Evolutionary conservation across 495 filamentous ascomycete species (phyloP).

Genomic region (Trichoderma reesei): DNA sequence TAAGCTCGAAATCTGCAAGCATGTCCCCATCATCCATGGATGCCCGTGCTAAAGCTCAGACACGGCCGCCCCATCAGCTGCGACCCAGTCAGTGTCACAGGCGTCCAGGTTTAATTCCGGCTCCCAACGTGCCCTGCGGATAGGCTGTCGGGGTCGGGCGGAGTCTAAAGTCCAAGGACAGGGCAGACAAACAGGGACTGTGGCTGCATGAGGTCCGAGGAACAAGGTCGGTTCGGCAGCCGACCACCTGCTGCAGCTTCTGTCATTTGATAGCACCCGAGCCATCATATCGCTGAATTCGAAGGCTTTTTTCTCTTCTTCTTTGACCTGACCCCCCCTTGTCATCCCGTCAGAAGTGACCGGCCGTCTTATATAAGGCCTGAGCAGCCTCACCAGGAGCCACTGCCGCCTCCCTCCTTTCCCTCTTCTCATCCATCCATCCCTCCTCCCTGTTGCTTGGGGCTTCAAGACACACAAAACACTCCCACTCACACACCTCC

Average conservation of each 20-base stretch:
- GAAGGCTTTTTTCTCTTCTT: background rate
- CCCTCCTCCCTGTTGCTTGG: background rate
- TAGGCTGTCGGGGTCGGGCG: constrained; percentile 5
- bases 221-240: background rate
- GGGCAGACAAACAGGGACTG: too few relatives aligned
- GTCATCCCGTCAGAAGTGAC: too few relatives aligned
- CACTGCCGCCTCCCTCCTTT: background rate
- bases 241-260: background rate
- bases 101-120: background rate
- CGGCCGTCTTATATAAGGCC: background rate
- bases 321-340: background rate
- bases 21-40: background rate
- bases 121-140: background rate
- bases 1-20: too few relatives aligned
- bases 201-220: background rate
- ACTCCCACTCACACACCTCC: background rate
- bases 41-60: background rate
- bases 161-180: background rate
- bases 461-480: background rate
- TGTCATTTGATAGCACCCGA: background rate
- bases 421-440: background rate
- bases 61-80: background rate
- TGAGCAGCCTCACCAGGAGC: background rate
- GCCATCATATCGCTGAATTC: too few relatives aligned
- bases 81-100: background rate